Percentiles rank a stretch among this genome's conserved stretches.
These are phyloP conservation scores for Austroboletus rostrupii DNA, from an alignment of 1,284 basidiomycete species.

Conservation along the genomic window DNA sequence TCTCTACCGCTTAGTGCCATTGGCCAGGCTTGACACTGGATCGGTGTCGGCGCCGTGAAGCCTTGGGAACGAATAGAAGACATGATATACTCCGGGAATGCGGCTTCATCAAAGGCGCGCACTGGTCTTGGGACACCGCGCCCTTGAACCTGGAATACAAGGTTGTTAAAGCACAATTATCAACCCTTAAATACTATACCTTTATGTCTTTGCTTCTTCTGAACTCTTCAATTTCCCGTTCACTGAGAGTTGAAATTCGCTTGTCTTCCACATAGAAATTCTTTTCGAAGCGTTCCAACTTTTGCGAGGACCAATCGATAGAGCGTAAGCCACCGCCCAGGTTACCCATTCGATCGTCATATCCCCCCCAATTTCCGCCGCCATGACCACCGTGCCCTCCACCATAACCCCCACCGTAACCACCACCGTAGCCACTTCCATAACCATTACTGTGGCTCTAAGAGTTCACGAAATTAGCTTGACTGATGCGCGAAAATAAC, in stretches of 20 bases:
- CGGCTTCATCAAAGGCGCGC: slow-evolving; percentile 89
- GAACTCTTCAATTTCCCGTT: slow-evolving; percentile 88
- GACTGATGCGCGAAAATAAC: not conserved
- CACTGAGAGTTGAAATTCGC: slow-evolving; percentile 73
- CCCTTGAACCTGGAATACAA: slow-evolving; percentile 72
- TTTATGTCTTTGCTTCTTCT: slow-evolving; percentile 84
- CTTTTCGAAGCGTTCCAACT: slow-evolving; percentile 85
- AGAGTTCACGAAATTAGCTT: slow-evolving; percentile 8
- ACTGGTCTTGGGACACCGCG: slow-evolving; percentile 87
- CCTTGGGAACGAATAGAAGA: slow-evolving; percentile 91
- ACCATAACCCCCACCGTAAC: slow-evolving; percentile 32
- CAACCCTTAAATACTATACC: slow-evolving; percentile 41
- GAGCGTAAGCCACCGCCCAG: slow-evolving; percentile 82
- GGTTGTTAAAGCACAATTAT: not conserved
- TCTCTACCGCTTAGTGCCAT: slow-evolving; percentile 95
- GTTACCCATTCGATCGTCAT: slow-evolving; percentile 48
- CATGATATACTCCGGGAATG: slow-evolving; percentile 96
- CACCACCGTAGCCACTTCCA: slow-evolving; percentile 31
- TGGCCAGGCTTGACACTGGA: slow-evolving; percentile 98
- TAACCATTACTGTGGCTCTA: slow-evolving; percentile 38
- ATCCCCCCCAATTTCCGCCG: slow-evolving; percentile 43
- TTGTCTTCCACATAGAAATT: slow-evolving; percentile 98
- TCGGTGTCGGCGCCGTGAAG: slow-evolving; percentile 85
- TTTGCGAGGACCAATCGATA: slow-evolving; percentile 80
- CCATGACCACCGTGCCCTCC: slow-evolving; percentile 33